These are phyloP conservation scores for Chlamydomonas sphaeroides DNA, from an alignment of 139 green algal species.

Conservation along the genomic window DNA sequence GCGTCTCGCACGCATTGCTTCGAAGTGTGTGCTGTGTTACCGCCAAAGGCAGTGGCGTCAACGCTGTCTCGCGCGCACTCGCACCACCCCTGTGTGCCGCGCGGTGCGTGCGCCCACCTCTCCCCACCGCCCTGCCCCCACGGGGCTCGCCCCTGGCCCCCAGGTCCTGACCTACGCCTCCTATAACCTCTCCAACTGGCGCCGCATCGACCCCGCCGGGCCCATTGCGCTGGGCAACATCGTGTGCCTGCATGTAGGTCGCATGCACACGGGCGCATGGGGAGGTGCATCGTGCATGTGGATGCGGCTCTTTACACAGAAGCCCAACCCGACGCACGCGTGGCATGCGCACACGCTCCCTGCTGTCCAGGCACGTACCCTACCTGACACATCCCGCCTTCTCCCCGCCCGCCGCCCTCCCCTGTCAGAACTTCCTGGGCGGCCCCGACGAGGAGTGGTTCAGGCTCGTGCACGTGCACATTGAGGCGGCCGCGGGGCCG, in stretches of 20 bases:
- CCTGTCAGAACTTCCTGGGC: constrained; percentile 67
- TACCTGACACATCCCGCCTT: too few relatives aligned
- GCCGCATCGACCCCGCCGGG: constrained; percentile 43
- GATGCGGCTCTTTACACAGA: too few relatives aligned
- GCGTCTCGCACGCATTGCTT: too few relatives aligned
- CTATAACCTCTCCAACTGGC: constrained; percentile 64
- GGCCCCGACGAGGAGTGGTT: constrained; percentile 64
- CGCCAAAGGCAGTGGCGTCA: constrained; percentile 24
- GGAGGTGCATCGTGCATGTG: too few relatives aligned
- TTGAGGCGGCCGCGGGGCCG: constrained; percentile 50
- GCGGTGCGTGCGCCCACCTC: constrained; percentile 39
- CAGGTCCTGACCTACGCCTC: constrained; percentile 58
- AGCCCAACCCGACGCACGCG: too few relatives aligned
- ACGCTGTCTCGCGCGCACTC: too few relatives aligned
- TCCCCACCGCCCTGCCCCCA: too few relatives aligned
- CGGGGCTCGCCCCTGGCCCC: constrained; percentile 43
- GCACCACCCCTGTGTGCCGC: constrained; percentile 44
- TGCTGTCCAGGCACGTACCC: too few relatives aligned
- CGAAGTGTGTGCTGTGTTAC: too few relatives aligned
- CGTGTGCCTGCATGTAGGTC: constrained; percentile 41
- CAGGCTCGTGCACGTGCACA: constrained; percentile 60
- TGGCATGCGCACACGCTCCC: neutral
- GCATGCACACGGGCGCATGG: neutral
- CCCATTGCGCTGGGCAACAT: constrained; percentile 60
- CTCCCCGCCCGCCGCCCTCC: too few relatives aligned